phyloP scores from a whole-genome alignment of 164 flowering plant genomes.

The Vitis rupestris region DNA sequence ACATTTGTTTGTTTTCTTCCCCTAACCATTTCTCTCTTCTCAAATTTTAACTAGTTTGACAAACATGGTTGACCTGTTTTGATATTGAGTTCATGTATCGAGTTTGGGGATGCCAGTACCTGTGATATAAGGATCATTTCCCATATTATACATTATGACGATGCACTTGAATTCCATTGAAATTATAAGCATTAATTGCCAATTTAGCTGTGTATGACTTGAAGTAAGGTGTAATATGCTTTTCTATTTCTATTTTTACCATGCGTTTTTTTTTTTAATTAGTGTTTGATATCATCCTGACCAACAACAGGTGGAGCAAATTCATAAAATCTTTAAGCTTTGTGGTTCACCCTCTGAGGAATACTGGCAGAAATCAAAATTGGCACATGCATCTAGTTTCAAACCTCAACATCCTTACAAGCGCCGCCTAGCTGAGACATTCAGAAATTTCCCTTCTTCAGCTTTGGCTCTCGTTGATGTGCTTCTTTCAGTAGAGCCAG shows the following conservation, averaged over 20 bases:
- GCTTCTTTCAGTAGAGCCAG: slow-evolving; percentile 49
- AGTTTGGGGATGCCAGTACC: too few relatives aligned
- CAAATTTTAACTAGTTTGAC: too few relatives aligned
- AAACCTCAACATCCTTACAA: slow-evolving; percentile 51
- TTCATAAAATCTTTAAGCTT: slow-evolving; percentile 69
- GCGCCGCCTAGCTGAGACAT: slow-evolving; percentile 48
- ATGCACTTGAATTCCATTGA: too few relatives aligned
- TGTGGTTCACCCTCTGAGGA: slow-evolving; percentile 68
- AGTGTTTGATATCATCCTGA: not conserved
- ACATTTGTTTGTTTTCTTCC: too few relatives aligned
- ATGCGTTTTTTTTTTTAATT: not conserved
- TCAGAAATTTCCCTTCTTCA: slow-evolving; percentile 43
- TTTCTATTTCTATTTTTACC: not conserved
- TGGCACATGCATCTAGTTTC: slow-evolving; percentile 61
- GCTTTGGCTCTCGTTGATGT: slow-evolving; percentile 49
- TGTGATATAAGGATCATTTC: too few relatives aligned
- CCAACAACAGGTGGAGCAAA: slow-evolving; percentile 56
- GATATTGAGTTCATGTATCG: too few relatives aligned
- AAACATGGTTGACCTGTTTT: too few relatives aligned
- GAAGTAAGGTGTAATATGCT: too few relatives aligned
- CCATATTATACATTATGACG: too few relatives aligned
- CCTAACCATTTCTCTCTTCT: too few relatives aligned
- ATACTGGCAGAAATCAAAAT: slow-evolving; percentile 52
- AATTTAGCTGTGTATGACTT: too few relatives aligned
- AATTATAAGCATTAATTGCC: too few relatives aligned